Evolutionary conservation across 495 filamentous ascomycete species (phyloP), one percentile per base, ranked within the genome.

Genomic region (Hypoxylon subgilvum): DNA sequence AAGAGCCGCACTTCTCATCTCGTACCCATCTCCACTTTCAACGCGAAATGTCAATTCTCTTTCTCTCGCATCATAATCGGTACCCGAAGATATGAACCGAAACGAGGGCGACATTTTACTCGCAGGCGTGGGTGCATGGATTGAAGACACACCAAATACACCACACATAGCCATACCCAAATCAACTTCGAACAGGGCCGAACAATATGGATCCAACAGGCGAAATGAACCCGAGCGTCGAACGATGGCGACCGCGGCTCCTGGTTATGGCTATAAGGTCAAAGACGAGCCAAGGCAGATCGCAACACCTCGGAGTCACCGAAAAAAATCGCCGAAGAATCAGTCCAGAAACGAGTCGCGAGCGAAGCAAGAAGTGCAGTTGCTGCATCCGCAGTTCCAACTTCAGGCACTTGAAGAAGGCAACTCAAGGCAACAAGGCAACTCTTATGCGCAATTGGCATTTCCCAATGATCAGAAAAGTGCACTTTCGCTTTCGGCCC

Each of bases 61-160:
- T 23, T 1, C 23, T 6, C 2, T 44, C 2, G n/a, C 22, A 30
- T 16, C 12, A 14, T 17, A n/a, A n/a, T 12, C 12, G 14, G 17
- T 28, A 10, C n/a, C 13, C n/a, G 10, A 16, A 44, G 21, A 22
- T 23, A 10, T 22, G 23, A 30, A 17, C 18, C 22, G 2, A n/a
- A 16, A 30, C 13, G 25, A 25, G n/a, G 17, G 41, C 41, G 23
- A 28, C 9, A 16, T 17, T 1, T 14, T 44, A 14, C 41, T 44
- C 22, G 41, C 6, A 13, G 39, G 41, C 41, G 14, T 44, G 41
- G 41, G 41, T 22, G 41, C 5, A 13, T 44, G 41, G 41, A 23
- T 21, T 14, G 18, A 41, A 2, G 21, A 23, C 6, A 41, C 13
- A 41, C 7, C 18, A 10, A 17, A 13, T 10, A n/a, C n/a, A 43